Conservation (phyloP, 139 green algal species). For the Chlamydomonas incerta region DNA sequence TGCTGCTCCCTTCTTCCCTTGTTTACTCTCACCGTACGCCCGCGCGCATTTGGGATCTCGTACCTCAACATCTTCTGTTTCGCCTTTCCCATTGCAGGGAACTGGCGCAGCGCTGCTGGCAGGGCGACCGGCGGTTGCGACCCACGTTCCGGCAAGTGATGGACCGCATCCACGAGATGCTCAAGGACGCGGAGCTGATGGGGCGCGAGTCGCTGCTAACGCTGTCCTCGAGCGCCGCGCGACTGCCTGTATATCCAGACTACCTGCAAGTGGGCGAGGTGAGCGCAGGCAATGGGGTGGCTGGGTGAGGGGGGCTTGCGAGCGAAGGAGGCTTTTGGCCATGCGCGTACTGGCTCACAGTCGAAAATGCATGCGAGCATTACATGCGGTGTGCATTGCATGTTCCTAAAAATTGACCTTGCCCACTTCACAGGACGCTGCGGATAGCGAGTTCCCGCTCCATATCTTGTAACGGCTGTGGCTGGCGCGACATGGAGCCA, state of each 20-base stretch:
- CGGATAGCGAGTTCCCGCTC: slow-evolving; percentile 7
- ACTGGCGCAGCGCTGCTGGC: slow-evolving; percentile 49
- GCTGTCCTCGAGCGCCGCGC: not conserved
- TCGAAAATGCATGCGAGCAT: too few species aligned
- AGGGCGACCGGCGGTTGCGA: slow-evolving; percentile 38
- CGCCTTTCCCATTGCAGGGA: not conserved
- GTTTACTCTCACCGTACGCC: too few species aligned
- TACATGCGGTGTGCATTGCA: too few species aligned
- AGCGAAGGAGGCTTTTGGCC: too few species aligned
- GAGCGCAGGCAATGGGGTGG: not conserved
- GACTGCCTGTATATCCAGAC: slow-evolving; percentile 32
- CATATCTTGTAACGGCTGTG: not conserved
- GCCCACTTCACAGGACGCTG: not conserved
- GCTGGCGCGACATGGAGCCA: too few species aligned
- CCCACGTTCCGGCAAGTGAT: slow-evolving; percentile 46
- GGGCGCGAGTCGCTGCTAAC: slow-evolving; percentile 32
- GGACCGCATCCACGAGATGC: slow-evolving; percentile 50
- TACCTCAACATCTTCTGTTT: not conserved
- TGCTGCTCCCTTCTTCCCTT: not conserved
- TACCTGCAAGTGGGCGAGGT: slow-evolving; percentile 17
- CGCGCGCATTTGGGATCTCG: too few species aligned
- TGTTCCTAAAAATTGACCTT: too few species aligned
- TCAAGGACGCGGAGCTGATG: slow-evolving; percentile 45
- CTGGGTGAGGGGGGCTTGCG: too few species aligned
- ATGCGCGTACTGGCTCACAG: too few species aligned